These are phyloP conservation scores for Oryza officinalis DNA, from an alignment of 176 grass and related monocot genomes.

Conservation along the genomic window DNA sequence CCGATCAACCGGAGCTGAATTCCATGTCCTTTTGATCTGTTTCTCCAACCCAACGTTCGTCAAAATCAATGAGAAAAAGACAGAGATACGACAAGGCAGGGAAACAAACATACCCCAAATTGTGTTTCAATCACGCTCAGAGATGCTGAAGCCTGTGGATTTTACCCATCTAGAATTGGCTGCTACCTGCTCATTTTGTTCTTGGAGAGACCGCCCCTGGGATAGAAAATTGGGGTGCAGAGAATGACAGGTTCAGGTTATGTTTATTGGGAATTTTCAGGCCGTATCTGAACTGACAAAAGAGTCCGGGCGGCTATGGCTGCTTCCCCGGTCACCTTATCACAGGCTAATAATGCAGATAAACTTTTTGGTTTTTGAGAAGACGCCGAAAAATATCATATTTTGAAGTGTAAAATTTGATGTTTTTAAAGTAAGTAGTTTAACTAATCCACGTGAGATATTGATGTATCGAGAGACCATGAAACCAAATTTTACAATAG, in stretches of 20 bases:
- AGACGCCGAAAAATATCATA: too few species aligned
- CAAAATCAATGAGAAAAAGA: slow-evolving; percentile 16
- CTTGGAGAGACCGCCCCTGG: slow-evolving; percentile 24
- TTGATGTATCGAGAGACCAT: too few species aligned
- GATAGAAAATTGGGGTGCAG: slow-evolving; percentile 20
- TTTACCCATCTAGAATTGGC: slow-evolving; percentile 21
- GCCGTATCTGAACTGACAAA: slow-evolving; percentile 25
- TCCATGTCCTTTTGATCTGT: neutral
- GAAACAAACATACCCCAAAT: slow-evolving; percentile 16
- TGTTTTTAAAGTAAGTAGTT: too few species aligned
- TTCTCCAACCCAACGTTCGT: slow-evolving; percentile 10
- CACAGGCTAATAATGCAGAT: neutral
- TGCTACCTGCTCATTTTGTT: slow-evolving; percentile 25
- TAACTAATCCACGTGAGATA: too few species aligned
- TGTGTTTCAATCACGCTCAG: neutral
- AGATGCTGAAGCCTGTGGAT: slow-evolving; percentile 45
- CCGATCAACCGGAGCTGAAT: slow-evolving; percentile 7
- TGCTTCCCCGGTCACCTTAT: slow-evolving; percentile 43
- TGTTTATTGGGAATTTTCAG: slow-evolving; percentile 31
- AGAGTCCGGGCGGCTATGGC: slow-evolving; percentile 29
- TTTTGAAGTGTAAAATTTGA: too few species aligned
- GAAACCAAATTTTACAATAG: too few species aligned
- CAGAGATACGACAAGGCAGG: slow-evolving; percentile 42
- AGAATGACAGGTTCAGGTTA: slow-evolving; percentile 19
- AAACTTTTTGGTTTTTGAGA: too few species aligned